Base-by-base conservation (phyloP, 139 green algal species). In the Trebouxia sp. region DNA sequence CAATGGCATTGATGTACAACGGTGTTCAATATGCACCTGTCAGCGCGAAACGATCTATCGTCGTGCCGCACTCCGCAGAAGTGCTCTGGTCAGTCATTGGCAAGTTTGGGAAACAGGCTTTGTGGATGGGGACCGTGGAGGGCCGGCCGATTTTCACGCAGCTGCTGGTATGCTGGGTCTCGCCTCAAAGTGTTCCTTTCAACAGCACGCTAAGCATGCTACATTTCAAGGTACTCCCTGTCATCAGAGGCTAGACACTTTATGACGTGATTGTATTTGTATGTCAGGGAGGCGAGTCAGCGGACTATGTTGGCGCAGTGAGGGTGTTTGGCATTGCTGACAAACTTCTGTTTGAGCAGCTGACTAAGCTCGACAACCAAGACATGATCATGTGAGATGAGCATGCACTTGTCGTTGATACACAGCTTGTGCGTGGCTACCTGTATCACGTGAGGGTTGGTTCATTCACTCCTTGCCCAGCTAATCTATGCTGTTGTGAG, bases 331-430 rank as follows among this genome's bases (percentile, higher is more conserved):
- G 75, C 30, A 80, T 79, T 41, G 48, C n/a, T 11, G 45, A 65
- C 45, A 80, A 80, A 22, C 32, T 80, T 28, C 20, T 80, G 7
- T 80, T 80, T 48, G 75, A 80, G 48, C 75, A 80, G 47, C 28
- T 80, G 75, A 80, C 75, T 22, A 41, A 48, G 11, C 47, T 80
- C 30, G 75, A 80, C 28, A 41, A 80, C 75, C 28, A 48, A 32
- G 47, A 69, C n/a, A 80, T 80, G 75, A 24, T 45, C 47, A 65
- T 80, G 45, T 78, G 58, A 78, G 70, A n/a, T n/a, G n/a, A n/a
- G n/a, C n/a, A n/a, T n/a, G n/a, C n/a, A n/a, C n/a, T n/a, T n/a
- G n/a, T 65, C 51, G n/a, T n/a, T n/a, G n/a, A n/a, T n/a, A n/a
- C n/a, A n/a, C n/a, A n/a, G n/a, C n/a, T n/a, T n/a, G n/a, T n/a